Evolutionary conservation across 306 rosid species (phyloP), one percentile per base, ranked within the genome.

Genomic region (Quercus gilva): DNA sequence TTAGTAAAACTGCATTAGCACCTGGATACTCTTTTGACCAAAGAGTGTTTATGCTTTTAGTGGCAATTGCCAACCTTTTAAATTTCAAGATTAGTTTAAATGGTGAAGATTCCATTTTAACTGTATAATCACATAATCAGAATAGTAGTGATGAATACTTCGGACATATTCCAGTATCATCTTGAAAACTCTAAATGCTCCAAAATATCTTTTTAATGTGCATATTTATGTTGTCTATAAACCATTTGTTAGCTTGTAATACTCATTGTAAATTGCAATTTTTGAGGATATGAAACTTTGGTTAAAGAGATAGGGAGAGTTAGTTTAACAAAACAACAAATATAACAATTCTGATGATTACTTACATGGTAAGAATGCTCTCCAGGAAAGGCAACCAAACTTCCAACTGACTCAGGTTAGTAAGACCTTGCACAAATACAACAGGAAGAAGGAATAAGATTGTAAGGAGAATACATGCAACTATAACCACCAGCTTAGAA

Each of bases 381-480:
- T 79, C 79, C 83, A 95, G 90, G 90, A 91, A 95, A 68, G 99
- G 99, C 81, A 95, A 85, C 90, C 87, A 89, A 85, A 51, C 21
- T 89, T 95, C 88, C 92, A 95, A 82, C 81, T 91, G 92, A 74
- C 37, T 91, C 49, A 95, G 84, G 89, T 92, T 95, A 79, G 98
- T 84, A 77, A 91, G 91, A 49, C 96, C 93, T 88, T 91, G 96
- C 73, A 86, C 96, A 3, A 95, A 0, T 61, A 93, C 14, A 70
- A 95, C 99, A 5, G 99, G 99, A 74, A 93, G 49, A 56, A 95
- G 97, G 84, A 95, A 95, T 74, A 89, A 35, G 74, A 87, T 69
- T 5, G 96, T 90, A 79, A 93, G 88, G 78, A 91, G 76, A 80
- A 80, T 79, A 75, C 78, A 89, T 28, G 88, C 87, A 78, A 89